These are phyloP conservation scores for Microascus cirrosus DNA, from an alignment of 2,329 filamentous ascomycete species.

Conservation along the genomic window DNA sequence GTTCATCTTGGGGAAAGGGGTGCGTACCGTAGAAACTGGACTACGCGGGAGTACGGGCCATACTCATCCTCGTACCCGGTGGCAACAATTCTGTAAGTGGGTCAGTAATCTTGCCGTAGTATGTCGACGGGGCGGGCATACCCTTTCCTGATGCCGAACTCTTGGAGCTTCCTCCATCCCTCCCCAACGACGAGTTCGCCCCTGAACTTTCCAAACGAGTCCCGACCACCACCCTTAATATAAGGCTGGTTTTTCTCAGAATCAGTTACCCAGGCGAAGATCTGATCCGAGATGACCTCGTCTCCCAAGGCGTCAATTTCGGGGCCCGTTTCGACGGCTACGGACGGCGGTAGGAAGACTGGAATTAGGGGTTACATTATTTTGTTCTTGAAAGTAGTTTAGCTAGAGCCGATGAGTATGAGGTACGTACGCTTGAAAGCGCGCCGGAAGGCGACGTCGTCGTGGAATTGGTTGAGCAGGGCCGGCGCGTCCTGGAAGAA, in stretches of 20 bases:
- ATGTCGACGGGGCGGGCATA: background rate
- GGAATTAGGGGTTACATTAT: background rate
- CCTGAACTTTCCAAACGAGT: constrained; percentile 45
- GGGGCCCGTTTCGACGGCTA: constrained; percentile 7
- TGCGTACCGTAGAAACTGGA: constrained; percentile 7
- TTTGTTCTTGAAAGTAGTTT: background rate
- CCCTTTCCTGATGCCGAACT: constrained; percentile 8
- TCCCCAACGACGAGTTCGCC: constrained; percentile 7
- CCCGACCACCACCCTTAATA: constrained; percentile 41
- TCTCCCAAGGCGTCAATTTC: constrained; percentile 7
- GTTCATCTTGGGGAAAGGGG: background rate
- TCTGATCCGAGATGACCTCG: constrained; percentile 12
- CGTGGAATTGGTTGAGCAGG: constrained; percentile 38
- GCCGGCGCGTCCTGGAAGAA: constrained; percentile 11
- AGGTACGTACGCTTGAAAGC: constrained; percentile 34
- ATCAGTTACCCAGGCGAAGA: constrained; percentile 50
- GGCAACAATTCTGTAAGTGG: constrained; percentile 6
- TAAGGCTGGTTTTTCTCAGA: constrained; percentile 55
- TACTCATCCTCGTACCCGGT: constrained; percentile 6
- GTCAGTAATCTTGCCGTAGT: background rate
- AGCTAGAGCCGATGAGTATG: background rate
- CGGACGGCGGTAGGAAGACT: constrained; percentile 1
- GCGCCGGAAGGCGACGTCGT: constrained; percentile 41
- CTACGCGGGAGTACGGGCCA: constrained; percentile 8
- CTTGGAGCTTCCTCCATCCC: constrained; percentile 10